Percentiles rank a stretch among this genome's conserved stretches.
phyloP scores from a whole-genome alignment of 2,329 filamentous ascomycete genomes.

The Emericellopsis cladophorae region DNA sequence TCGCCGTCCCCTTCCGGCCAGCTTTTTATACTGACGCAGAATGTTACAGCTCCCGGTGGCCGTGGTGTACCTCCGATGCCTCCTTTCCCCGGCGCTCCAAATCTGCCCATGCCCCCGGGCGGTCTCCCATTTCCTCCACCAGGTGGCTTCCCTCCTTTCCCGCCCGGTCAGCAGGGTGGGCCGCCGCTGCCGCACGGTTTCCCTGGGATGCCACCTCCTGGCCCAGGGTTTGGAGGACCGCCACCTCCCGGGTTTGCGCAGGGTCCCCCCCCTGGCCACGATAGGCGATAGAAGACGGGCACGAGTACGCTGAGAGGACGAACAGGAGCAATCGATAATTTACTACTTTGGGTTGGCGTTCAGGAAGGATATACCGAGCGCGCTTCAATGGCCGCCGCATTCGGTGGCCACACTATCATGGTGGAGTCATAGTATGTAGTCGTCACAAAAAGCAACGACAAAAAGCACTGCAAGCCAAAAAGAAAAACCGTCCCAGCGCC shows the following conservation, averaged over 20 bases:
- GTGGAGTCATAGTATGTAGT: no score
- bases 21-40: conserved; percentile 4
- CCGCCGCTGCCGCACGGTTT: conserved; percentile 26
- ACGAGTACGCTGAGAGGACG: not conserved
- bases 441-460: no score
- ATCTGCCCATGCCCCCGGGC: conserved; percentile 8
- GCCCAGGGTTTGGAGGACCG: conserved; percentile 11
- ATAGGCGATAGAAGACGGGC: conserved; percentile 17
- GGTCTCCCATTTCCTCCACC: conserved; percentile 15
- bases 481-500: not conserved
- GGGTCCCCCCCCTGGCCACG: conserved; percentile 19
- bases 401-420: no score
- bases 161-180: conserved; percentile 9
- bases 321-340: not conserved
- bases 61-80: conserved; percentile 6
- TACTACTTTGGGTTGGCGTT: no score
- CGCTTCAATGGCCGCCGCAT: no score
- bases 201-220: conserved; percentile 28
- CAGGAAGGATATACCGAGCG: no score
- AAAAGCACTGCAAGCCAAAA: no score
- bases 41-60: conserved; percentile 36
- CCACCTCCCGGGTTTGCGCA: conserved; percentile 20
- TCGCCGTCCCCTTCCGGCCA: conserved; percentile 16
- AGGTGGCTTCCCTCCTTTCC: conserved; percentile 13
- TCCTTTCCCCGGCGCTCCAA: conserved; percentile 6